Evolutionary conservation across 768 basidiomycete species (phyloP).

Genomic region (Hypholoma fasciculare): DNA sequence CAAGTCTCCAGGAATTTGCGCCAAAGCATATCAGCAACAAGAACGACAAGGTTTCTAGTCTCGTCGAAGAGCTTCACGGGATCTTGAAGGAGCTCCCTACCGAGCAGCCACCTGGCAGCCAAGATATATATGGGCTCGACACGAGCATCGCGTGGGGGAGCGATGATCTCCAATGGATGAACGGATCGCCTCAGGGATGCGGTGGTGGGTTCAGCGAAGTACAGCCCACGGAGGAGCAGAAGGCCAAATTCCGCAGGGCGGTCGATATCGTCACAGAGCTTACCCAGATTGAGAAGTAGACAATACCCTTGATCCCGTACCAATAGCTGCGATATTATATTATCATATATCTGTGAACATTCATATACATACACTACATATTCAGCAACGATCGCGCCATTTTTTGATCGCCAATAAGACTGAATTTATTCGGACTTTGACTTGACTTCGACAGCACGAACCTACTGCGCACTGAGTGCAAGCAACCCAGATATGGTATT

Average conservation of each 20-base stretch:
- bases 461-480: no score
- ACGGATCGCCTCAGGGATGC: slow-evolving; percentile 63
- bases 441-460: no score
- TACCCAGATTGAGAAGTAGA: slow-evolving; percentile 31
- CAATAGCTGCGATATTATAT: neutral
- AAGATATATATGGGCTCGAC: slow-evolving; percentile 75
- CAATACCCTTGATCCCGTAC: neutral
- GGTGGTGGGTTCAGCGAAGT: slow-evolving; percentile 48
- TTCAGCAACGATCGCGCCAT: no score
- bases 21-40: slow-evolving; percentile 40
- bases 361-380: no score
- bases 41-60: slow-evolving; percentile 32
- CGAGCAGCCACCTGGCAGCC: slow-evolving; percentile 54
- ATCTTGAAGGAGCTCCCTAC: slow-evolving; percentile 63
- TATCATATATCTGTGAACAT: no score
- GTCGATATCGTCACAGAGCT: slow-evolving; percentile 64
- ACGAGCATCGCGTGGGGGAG: slow-evolving; percentile 63
- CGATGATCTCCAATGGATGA: slow-evolving; percentile 59
- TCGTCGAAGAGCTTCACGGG: slow-evolving; percentile 56
- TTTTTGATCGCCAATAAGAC: no score
- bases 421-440: no score
- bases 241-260: slow-evolving; percentile 66
- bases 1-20: slow-evolving; percentile 36
- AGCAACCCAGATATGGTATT: no score
- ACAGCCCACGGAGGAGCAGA: slow-evolving; percentile 59